These are phyloP conservation scores for Leccinum uliginosum DNA, from an alignment of 768 basidiomycete genomes.

Conservation along the genomic window DNA sequence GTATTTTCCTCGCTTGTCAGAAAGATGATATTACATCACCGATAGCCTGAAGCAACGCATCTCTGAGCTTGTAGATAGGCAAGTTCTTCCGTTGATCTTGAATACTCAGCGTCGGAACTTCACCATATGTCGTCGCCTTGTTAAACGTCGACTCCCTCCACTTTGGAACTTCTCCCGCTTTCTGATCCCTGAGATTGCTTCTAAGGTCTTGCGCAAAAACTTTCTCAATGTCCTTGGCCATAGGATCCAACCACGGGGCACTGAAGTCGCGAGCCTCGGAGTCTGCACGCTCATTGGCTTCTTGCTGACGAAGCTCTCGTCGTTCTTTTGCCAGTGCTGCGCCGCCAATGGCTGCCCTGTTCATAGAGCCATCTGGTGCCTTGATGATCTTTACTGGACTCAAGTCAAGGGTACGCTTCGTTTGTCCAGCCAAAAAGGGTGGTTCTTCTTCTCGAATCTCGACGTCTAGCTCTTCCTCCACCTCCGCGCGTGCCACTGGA, in stretches of 20 bases:
- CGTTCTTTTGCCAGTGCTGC: constrained; percentile 94
- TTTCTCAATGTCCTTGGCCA: constrained; percentile 83
- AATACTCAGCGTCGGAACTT: constrained; percentile 84
- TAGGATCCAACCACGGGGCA: constrained; percentile 97
- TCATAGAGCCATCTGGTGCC: constrained; percentile 95
- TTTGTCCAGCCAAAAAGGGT: constrained; percentile 92
- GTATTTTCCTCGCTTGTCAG: neutral
- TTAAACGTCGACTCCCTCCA: constrained; percentile 95
- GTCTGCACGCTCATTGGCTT: constrained; percentile 90
- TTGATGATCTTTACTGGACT: constrained; percentile 98
- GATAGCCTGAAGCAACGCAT: constrained; percentile 86
- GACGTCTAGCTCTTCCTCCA: constrained; percentile 96
- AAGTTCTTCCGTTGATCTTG: constrained; percentile 89
- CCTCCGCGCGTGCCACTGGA: constrained; percentile 73
- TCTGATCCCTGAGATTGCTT: constrained; percentile 76
- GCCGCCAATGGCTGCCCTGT: constrained; percentile 91
- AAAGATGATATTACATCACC: constrained; percentile 56
- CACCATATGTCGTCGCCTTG: constrained; percentile 94
- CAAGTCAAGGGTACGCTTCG: constrained; percentile 90
- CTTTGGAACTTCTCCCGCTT: constrained; percentile 74
- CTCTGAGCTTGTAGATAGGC: constrained; percentile 94
- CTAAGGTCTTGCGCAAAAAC: constrained; percentile 92
- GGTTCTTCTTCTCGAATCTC: constrained; percentile 97
- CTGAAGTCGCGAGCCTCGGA: constrained; percentile 92
- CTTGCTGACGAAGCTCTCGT: constrained; percentile 89